Base-by-base conservation (phyloP, 257 asterid genomes). In the Solanum etuberosum region DNA sequence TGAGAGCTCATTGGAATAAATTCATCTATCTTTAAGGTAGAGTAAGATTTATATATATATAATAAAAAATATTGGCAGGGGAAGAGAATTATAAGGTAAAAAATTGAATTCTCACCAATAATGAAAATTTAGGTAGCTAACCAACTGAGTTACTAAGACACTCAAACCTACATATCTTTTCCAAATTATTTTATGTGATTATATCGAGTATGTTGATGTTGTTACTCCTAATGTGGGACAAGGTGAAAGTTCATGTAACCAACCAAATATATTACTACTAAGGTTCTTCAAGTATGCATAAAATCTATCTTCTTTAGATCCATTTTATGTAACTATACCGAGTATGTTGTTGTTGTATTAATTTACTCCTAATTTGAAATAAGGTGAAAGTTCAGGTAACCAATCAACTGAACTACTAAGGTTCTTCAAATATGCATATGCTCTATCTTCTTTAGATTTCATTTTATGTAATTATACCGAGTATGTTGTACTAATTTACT, bases 301-400 rank as follows among this genome's bases (percentile, higher is more conserved):
- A 9, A 23, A 3, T 61, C 7, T 23, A 23, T 61, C 3, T 61
- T 61, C 31, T 9, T 0, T 0, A 2, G 1, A 61, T 23, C 7
- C 3, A 61, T 23, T 61, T 61, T 9, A 23, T 61, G 31, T 23
- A n/a, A 23, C 9, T 23, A 4, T 23, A 23, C 2, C 3, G 31
- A 61, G 15, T 61, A 61, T 61, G 6, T 61, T 61, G 29, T 61
- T n/a, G 42, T 38, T 38, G 42, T 38, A 38, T 38, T 38, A 38
- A 7, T 38, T 38, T 38, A 38, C 9, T 38, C 42, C 9, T 38
- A 38, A 38, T 38, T 7, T 38, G 9, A 7, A 2, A 38, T 8
- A 38, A 38, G 42, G 10, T 38, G 42, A 38, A 8, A 38, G 10
- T 38, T 38, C 42, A 38, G 42, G 9, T 37, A 37, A 7, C 40